A percentile compares a stretch with the other conserved stretches of the same genome.
phyloP scores from a whole-genome alignment of 768 basidiomycete species.

The Mrakia frigida region DNA sequence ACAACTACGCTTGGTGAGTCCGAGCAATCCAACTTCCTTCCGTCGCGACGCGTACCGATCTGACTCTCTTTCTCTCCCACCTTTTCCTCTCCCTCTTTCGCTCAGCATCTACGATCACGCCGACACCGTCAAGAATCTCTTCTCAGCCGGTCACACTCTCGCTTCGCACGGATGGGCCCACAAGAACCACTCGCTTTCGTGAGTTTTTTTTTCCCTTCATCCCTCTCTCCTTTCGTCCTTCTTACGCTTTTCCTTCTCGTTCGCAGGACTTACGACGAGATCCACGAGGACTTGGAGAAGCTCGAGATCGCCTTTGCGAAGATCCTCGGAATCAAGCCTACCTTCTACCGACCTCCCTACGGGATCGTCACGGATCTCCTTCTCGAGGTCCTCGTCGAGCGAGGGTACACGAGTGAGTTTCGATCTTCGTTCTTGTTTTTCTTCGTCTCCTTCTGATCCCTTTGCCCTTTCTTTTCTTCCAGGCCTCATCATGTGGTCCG shows the following conservation, averaged over 20 bases:
- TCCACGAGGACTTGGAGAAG: neutral
- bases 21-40: too few species aligned
- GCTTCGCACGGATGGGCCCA: neutral
- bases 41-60: neutral
- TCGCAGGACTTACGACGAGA: neutral
- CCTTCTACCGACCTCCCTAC: neutral
- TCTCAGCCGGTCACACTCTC: neutral
- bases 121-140: neutral
- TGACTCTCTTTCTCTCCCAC: neutral
- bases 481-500: neutral
- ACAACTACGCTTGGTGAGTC: neutral
- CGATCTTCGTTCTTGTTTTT: neutral
- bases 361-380: neutral
- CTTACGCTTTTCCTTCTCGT: neutral
- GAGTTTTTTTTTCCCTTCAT: neutral
- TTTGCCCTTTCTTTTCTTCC: neutral
- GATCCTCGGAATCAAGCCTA: neutral
- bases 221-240: neutral
- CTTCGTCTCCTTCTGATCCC: neutral
- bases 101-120: neutral
- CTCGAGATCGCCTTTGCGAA: neutral
- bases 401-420: neutral
- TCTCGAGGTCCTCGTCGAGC: neutral
- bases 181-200: neutral
- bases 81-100: neutral